Percentiles rank a stretch among this genome's conserved stretches.
Conservation (phyloP, 345 rosid genomes). For the Lumnitzera littorea region DNA sequence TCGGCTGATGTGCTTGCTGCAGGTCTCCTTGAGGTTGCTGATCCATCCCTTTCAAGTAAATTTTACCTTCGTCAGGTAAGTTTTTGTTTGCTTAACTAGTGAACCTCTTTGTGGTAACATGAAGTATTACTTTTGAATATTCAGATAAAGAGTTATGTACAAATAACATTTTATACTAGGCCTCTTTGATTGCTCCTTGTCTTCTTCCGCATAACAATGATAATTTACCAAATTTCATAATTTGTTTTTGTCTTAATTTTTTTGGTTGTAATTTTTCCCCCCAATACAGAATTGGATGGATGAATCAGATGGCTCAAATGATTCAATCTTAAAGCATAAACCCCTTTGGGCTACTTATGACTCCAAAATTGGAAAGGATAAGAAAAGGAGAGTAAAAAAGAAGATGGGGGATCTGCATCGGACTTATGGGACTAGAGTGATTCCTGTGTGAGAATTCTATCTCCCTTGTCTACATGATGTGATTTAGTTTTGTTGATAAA, state of each 20-base stretch:
- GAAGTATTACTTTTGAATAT: neutral
- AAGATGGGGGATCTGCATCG: slow-evolving; percentile 71
- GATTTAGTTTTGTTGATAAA: neutral
- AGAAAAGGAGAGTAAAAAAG: slow-evolving; percentile 49
- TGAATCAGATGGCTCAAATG: slow-evolving; percentile 57
- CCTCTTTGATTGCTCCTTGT: too few relatives aligned
- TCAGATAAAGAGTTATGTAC: neutral
- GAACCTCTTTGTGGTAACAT: neutral
- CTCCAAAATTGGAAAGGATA: slow-evolving; percentile 41
- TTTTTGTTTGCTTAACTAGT: slow-evolving; percentile 2
- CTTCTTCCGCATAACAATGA: neutral
- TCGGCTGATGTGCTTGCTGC: slow-evolving; percentile 98
- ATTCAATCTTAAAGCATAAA: slow-evolving; percentile 85
- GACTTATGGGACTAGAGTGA: slow-evolving; percentile 95
- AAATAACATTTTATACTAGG: neutral
- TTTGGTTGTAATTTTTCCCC: slow-evolving; percentile 16
- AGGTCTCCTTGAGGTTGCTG: slow-evolving; percentile 90
- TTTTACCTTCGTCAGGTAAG: slow-evolving; percentile 89
- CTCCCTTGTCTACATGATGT: slow-evolving; percentile 2
- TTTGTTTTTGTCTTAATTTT: slow-evolving; percentile 9
- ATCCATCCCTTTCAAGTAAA: slow-evolving; percentile 89
- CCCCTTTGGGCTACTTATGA: slow-evolving; percentile 85
- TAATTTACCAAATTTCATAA: neutral
- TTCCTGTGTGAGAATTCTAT: slow-evolving; percentile 76
- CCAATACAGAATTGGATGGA: slow-evolving; percentile 71